Conservation (phyloP, 257 asterid species). For the Solanum piurae region DNA sequence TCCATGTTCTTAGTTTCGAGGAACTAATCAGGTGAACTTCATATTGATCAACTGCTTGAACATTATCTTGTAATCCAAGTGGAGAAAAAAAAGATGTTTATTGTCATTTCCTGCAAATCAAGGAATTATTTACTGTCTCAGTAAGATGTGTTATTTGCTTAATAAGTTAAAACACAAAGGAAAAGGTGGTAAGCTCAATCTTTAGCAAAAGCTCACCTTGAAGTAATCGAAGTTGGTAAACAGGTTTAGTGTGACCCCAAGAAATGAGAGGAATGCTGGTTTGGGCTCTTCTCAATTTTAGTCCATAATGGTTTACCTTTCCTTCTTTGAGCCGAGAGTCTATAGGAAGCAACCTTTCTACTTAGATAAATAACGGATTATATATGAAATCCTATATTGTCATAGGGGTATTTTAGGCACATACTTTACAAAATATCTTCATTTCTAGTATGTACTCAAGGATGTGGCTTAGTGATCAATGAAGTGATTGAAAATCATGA, state of each 20-base stretch:
- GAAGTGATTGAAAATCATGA: background rate
- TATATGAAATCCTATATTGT: background rate
- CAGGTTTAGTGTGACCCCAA: background rate
- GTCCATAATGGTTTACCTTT: background rate
- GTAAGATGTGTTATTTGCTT: background rate
- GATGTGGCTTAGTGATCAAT: background rate
- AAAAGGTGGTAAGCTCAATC: background rate
- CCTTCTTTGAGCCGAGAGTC: background rate
- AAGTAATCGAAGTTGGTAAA: background rate
- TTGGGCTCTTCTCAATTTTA: background rate
- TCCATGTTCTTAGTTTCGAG: constrained; percentile 5
- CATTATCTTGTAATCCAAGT: constrained; percentile 70
- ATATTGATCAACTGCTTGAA: constrained; percentile 62
- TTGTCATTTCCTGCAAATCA: constrained; percentile 33
- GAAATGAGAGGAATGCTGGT: background rate
- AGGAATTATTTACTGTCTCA: background rate
- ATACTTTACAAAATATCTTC: background rate
- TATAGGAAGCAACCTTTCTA: background rate
- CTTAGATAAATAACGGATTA: background rate
- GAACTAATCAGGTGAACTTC: constrained; percentile 23
- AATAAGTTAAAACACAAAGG: background rate
- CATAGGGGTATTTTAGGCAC: background rate
- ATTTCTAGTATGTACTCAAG: background rate
- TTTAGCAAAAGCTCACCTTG: constrained; percentile 33
- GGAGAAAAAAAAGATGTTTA: constrained; percentile 44